Base-by-base conservation (phyloP, 2,329 filamentous ascomycete genomes). In the Beauveria sp. region DNA sequence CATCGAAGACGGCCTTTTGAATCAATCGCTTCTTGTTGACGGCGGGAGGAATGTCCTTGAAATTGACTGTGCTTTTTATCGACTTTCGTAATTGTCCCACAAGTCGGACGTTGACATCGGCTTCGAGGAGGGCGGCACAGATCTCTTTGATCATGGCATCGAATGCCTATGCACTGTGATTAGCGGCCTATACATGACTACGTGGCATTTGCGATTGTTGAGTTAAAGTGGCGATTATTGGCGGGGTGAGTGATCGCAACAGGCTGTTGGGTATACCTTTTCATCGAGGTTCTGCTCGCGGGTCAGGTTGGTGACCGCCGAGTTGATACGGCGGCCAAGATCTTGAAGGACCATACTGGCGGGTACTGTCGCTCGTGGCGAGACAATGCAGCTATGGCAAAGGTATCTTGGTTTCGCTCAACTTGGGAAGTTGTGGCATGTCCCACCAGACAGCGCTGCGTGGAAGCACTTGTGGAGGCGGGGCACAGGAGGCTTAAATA, bases 61-160 rank as follows among this genome's bases (percentile, higher is more conserved):
- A 96, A 78, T 97, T 96, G 76, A 99, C 94, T 37, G 88, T 84
- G 62, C 83, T 78, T 72, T 92, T 92, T 73, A 99, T 97, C 40
- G 92, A 96, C 75, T 96, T 96, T 67, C 93, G 91, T 53, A 99
- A 86, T 68, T 88, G 87, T 70, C 90, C 87, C 63, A 99, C 94
- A 57, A 99, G 90, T 70, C 90, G 89, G 66, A 99, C 90, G 74
- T 97, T 99, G 71, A 99, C 94, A 70, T 99, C 94, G 75, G 94
- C 91, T 80, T 96, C 92, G 71, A 97, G 85, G 22, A 99, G 89
- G 64, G 94, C 94, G 66, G 92, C 86, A 74, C 92, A 96, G 70
- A 99, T 97, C 77, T 97, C 92, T 79, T 97, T 97, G 74, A 99
- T 84, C 94, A 99, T 99, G 69, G 84, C 83, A 80, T 99, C 94